Evolutionary conservation across 192 early-diverging fungal species (phyloP), one percentile per base, ranked within the genome.

Genomic region (Linnemannia hyalina): DNA sequence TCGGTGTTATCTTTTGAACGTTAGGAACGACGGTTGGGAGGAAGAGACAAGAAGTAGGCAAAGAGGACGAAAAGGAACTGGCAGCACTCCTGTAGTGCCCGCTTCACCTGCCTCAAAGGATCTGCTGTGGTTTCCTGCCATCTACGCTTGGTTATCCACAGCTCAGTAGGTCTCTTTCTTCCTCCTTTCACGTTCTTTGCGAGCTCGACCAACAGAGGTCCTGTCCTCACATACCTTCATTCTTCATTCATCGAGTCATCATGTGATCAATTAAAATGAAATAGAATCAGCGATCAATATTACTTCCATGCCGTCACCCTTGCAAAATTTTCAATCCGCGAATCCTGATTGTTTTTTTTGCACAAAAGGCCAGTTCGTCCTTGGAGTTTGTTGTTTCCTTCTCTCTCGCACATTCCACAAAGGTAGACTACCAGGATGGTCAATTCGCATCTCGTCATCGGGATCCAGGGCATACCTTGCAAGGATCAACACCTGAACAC

Each of bases 331-430:
- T 65, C 60, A 65, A 65, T 65, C 60, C 60, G 26, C 23, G 11
- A 32, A 29, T 65, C 60, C n/a, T 32, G 18, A 52, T 46, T 46
- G 18, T 52, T 52, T 18, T 52, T 18, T 52, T 52, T 52, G 75
- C 71, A 78, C 54, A 83, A 68, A 73, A 32, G 41, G 63, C 2
- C 9, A 23, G 11, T 65, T 11, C 5, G 29, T 40, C 40, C 16
- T 23, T 23, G 29, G 47, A 54, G 46, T 69, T 11, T 49, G 60
- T 85, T 87, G 74, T 76, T 54, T 80, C 77, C 49, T 74, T 68
- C 85, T 80, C 78, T 81, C 70, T 87, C 78, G 85, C 78, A 80
- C 68, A 81, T 87, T 87, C 85, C 85, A 83, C 82, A 75, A 83
- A 83, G 82, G 82, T 83, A 83, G 38, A 74, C 70, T 57, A 73